Evolutionary conservation across 176 grass and related monocot genomes (phyloP), one percentile per base, ranked within the genome.

Genomic region (Panicum miliaceum): DNA sequence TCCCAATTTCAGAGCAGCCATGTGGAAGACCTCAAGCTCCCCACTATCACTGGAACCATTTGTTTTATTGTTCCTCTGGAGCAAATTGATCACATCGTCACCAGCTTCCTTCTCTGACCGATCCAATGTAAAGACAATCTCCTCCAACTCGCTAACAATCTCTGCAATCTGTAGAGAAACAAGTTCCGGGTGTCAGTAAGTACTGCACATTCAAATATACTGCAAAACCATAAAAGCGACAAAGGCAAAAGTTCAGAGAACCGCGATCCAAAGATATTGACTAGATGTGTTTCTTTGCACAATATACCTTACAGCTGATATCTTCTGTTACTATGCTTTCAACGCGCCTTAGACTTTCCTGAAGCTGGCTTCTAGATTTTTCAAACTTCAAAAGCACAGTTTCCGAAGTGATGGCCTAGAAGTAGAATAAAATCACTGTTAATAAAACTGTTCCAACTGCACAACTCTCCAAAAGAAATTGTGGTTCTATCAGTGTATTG

Each of bases 341-440:
- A 3, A 93, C 85, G 12, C 89, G 68, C 67, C 89, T 94, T 84
- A 99, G 93, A 80, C 96, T 99, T 78, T 99, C 96, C 84, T 84
- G 77, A 85, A 99, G 93, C 65, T 85, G 76, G 58, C 61, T 78
- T 91, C 88, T 92, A 22, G 83, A 82, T 85, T 99, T 99, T 84
- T 95, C 96, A 87, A 99, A 99, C 82, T 99, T 99, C 81, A 92
- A 81, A 69, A 94, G 87, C 69, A 99, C 86, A 54, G 91, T 92
- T 77, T 99, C 96, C 29, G 90, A 90, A 37, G 96, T 99, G 65
- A 99, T 99, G 16, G 96, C 96, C 96, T 99, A 80, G 40, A 86
- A 85, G 22, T 62, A 68, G 57, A 76, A 84, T 58, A 84, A 79
- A 26, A 74, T 50, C 47, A 58, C 29, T 18, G 54, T 57, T 64